Evolutionary conservation across 2,329 filamentous ascomycete species (phyloP), one percentile per base, ranked within the genome.

Genomic region (Lecanicillium sp.): DNA sequence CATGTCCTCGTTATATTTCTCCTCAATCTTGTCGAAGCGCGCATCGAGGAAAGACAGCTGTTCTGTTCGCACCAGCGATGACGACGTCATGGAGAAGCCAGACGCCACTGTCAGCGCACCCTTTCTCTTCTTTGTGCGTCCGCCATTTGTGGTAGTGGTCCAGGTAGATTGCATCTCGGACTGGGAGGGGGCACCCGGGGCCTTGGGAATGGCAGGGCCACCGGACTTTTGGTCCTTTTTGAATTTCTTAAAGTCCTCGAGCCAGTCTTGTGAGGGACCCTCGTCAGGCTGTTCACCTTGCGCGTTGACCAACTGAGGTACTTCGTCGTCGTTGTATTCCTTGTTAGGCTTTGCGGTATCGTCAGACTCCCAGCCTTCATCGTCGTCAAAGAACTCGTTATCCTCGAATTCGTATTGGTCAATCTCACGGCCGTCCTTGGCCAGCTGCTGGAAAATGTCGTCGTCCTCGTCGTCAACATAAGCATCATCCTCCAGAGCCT

Each of bases 311-410:
- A 81, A 67, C 42, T 77, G 64, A n/a, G 73, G 72, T 14, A 65
- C 70, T 9, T 69, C 62, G 7, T 73, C 67, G 3, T 69, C 67
- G 46, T 72, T 71, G 64, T 77, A 79, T 59, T 82, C 77, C 56
- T 74, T 75, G 20, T 60, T 68, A n/a, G 85, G 84, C 72, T 86
- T 95, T 62, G 84, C 89, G 1, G 93, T 98, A 57, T 83, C 84
- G 64, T 98, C 93, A 7, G 90, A 94, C 67, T 96, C 90, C 90
- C 90, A 98, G 5, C 91, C 93, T 2, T 86, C 86, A 44, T 91
- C 89, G 12, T 78, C 74, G 5, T 78, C 77, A 47, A 73, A 72
- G 10, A 74, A 73, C 30, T 78, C 74, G 51, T 76, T 78, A 49
- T 79, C 79, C 35, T 93, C 85, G 64, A 91, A 97, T 53, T 94